Evolutionary conservation across 2,329 filamentous ascomycete genomes (phyloP).

Genomic region (Hypomyces rosellus): DNA sequence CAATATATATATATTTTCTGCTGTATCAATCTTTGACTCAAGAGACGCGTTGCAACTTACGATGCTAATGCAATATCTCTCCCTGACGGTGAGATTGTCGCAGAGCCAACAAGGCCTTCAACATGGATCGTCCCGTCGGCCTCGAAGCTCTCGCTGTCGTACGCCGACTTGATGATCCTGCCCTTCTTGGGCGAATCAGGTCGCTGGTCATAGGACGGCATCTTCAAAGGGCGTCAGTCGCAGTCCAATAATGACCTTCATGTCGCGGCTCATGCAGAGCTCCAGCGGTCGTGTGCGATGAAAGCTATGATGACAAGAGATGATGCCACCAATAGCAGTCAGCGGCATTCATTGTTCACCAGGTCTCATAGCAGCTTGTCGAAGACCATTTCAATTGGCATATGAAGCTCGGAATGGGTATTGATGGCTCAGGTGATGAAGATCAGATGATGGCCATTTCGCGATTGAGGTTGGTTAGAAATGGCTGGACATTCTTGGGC

Average conservation of each 20-base stretch:
- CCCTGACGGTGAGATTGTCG: constrained; percentile 86
- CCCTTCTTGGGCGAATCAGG: constrained; percentile 46
- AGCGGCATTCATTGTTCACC: background rate
- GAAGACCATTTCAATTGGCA: background rate
- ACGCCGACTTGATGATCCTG: constrained; percentile 60
- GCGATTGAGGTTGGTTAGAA: too few species aligned
- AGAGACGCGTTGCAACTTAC: constrained; percentile 31
- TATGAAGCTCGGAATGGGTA: background rate
- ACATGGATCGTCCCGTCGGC: constrained; percentile 79
- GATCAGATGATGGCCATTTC: too few species aligned
- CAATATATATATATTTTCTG: background rate
- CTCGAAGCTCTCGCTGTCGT: constrained; percentile 83
- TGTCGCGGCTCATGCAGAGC: constrained; percentile 11
- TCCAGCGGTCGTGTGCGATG: background rate
- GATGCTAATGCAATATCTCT: constrained; percentile 87
- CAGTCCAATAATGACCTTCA: constrained; percentile 17
- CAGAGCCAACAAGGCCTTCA: constrained; percentile 75
- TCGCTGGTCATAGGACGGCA: constrained; percentile 44
- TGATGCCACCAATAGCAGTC: background rate
- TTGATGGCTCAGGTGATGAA: too few species aligned
- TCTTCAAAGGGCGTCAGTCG: constrained; percentile 23
- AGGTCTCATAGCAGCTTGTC: background rate
- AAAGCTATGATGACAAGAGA: background rate
- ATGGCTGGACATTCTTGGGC: too few species aligned
- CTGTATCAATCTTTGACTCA: background rate